These are phyloP conservation scores for Podaxis mareebaensis DNA, from an alignment of 768 basidiomycete species.

Conservation along the genomic window DNA sequence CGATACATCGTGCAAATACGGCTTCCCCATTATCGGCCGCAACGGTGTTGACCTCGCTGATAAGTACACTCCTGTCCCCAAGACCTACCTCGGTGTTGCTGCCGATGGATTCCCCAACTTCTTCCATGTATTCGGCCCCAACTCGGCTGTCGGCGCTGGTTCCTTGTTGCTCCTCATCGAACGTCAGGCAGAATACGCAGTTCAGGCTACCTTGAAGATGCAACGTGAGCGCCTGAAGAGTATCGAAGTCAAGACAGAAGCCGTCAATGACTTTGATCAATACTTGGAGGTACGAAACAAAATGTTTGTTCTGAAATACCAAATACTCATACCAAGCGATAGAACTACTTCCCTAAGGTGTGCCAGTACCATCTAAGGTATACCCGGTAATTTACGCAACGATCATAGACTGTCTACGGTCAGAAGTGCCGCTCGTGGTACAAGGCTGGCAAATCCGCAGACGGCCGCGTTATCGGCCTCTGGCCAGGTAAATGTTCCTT, in stretches of 20 bases:
- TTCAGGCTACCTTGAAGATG: slow-evolving; percentile 56
- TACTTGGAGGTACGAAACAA: slow-evolving; percentile 49
- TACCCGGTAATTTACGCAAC: background rate
- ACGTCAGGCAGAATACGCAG: slow-evolving; percentile 56
- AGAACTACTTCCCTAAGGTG: slow-evolving; percentile 51
- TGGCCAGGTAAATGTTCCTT: slow-evolving; percentile 50
- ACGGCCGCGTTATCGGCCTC: slow-evolving; percentile 56
- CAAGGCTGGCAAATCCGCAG: slow-evolving; percentile 52
- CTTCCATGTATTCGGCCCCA: slow-evolving; percentile 60
- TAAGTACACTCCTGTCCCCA: slow-evolving; percentile 55
- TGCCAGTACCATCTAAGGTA: slow-evolving; percentile 4
- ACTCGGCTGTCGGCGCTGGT: slow-evolving; percentile 54
- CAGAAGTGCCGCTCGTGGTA: slow-evolving; percentile 66
- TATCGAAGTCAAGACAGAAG: slow-evolving; percentile 58
- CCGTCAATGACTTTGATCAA: slow-evolving; percentile 62
- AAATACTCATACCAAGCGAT: slow-evolving; percentile 8
- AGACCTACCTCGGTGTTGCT: slow-evolving; percentile 57
- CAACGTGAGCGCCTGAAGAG: slow-evolving; percentile 63
- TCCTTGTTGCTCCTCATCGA: slow-evolving; percentile 58
- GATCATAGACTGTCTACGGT: slow-evolving; percentile 53
- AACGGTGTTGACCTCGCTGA: slow-evolving; percentile 51
- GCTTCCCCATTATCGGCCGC: slow-evolving; percentile 56
- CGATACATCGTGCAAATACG: slow-evolving; percentile 47
- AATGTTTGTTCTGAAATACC: background rate
- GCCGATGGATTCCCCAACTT: slow-evolving; percentile 72